phyloP scores from a whole-genome alignment of 2,329 filamentous ascomycete species.

The Diaporthe nobilis region DNA sequence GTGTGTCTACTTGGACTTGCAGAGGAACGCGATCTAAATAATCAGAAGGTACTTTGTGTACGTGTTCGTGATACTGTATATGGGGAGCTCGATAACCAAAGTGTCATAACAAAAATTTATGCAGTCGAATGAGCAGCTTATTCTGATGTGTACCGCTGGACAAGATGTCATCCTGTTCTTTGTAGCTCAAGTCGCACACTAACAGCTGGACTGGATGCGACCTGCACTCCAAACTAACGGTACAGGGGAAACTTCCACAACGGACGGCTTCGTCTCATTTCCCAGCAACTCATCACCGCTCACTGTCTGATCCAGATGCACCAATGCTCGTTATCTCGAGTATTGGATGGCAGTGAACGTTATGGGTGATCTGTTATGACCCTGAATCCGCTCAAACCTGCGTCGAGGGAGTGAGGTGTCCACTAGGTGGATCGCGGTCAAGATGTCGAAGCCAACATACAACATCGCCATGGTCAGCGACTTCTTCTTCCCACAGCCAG shows the following conservation, averaged over 20 bases:
- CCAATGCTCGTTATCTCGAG: background rate
- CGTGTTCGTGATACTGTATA: too few relatives aligned
- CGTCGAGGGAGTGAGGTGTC: conserved; percentile 10
- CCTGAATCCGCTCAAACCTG: background rate
- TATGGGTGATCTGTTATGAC: conserved; percentile 13
- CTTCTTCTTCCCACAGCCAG: conserved; percentile 98
- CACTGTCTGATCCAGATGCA: background rate
- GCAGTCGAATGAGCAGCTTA: background rate
- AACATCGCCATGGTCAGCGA: conserved; percentile 95
- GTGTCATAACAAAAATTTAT: background rate
- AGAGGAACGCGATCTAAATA: background rate
- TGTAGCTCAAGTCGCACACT: background rate
- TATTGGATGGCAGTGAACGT: background rate
- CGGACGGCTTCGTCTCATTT: conserved; percentile 19
- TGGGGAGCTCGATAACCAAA: background rate
- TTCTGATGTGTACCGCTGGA: background rate
- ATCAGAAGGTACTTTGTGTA: background rate
- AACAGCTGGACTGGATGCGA: background rate
- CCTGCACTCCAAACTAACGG: background rate
- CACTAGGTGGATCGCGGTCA: conserved; percentile 42
- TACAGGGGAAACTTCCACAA: conserved; percentile 17
- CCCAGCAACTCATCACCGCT: background rate
- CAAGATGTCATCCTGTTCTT: background rate
- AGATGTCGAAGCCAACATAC: conserved; percentile 70
- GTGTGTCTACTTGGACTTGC: background rate